A percentile compares a stretch with the other conserved stretches of the same genome.
Conservation (phyloP, 2,329 filamentous ascomycete species). For the Aureobasidium melanogenum region DNA sequence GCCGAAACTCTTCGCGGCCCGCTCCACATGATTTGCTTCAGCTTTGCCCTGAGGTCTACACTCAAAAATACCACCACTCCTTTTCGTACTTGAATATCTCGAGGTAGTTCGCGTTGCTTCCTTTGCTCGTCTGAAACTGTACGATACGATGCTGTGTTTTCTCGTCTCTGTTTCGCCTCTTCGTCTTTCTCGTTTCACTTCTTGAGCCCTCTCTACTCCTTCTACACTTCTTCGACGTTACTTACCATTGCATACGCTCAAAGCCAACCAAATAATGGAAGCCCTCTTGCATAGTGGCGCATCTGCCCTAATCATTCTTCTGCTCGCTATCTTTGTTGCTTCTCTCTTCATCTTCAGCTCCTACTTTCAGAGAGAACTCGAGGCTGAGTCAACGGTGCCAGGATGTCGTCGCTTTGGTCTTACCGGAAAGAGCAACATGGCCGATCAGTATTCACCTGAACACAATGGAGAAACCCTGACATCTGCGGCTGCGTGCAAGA, state of each 20-base stretch:
- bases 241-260: neutral
- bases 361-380: neutral
- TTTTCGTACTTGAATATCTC: neutral
- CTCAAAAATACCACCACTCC: slow-evolving; percentile 4
- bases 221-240: neutral
- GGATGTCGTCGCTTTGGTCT: slow-evolving; percentile 22
- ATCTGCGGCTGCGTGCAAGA: slow-evolving; percentile 13
- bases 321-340: neutral
- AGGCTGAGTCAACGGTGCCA: slow-evolving; percentile 5
- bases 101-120: neutral
- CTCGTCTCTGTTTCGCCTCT: neutral
- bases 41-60: neutral
- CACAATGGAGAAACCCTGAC: slow-evolving; percentile 8
- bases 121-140: neutral
- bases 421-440: slow-evolving; percentile 18
- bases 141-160: neutral
- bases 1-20: neutral
- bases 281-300: neutral
- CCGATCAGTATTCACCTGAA: slow-evolving; percentile 16
- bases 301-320: neutral
- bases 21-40: slow-evolving; percentile 8
- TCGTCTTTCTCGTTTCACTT: neutral
- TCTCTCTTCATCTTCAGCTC: neutral
- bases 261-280: neutral
- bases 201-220: neutral